These are phyloP conservation scores for Canavalia gladiata DNA, from an alignment of 306 rosid genomes.

Conservation along the genomic window DNA sequence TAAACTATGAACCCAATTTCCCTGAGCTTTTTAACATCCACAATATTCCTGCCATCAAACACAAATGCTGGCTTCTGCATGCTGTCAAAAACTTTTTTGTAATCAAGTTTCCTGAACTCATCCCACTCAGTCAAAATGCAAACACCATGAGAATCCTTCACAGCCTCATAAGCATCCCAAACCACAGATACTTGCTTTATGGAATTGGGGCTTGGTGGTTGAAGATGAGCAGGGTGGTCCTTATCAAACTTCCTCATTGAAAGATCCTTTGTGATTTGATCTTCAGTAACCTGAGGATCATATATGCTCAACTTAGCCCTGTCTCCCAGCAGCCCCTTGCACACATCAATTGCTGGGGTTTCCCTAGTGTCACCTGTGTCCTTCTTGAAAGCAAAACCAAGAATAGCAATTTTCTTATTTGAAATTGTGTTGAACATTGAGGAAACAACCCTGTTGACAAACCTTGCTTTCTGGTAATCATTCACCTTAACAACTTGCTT, in stretches of 20 bases:
- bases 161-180: conserved; percentile 80
- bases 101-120: conserved; percentile 74
- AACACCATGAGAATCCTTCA: conserved; percentile 73
- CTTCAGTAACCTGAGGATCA: conserved; percentile 82
- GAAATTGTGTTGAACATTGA: conserved; percentile 91
- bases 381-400: conserved; percentile 90
- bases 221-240: conserved; percentile 89
- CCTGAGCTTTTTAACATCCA: conserved; percentile 65
- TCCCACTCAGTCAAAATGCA: conserved; percentile 90
- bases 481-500: conserved; percentile 84
- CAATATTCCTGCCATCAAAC: conserved; percentile 79
- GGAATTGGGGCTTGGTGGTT: conserved; percentile 69
- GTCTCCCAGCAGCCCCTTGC: conserved; percentile 81
- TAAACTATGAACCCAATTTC: conserved; percentile 81
- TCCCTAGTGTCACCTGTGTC: conserved; percentile 91
- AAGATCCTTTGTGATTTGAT: conserved; percentile 75
- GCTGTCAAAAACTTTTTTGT: conserved; percentile 61
- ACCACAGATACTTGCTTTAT: conserved; percentile 70
- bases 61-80: conserved; percentile 89
- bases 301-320: conserved; percentile 74
- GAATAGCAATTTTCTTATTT: conserved; percentile 73
- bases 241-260: conserved; percentile 80
- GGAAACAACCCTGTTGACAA: conserved; percentile 78
- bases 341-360: conserved; percentile 88
- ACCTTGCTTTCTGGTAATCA: conserved; percentile 82